Conservation (phyloP, 2,329 filamentous ascomycete genomes). For the Lasiodiplodia theobromae region DNA sequence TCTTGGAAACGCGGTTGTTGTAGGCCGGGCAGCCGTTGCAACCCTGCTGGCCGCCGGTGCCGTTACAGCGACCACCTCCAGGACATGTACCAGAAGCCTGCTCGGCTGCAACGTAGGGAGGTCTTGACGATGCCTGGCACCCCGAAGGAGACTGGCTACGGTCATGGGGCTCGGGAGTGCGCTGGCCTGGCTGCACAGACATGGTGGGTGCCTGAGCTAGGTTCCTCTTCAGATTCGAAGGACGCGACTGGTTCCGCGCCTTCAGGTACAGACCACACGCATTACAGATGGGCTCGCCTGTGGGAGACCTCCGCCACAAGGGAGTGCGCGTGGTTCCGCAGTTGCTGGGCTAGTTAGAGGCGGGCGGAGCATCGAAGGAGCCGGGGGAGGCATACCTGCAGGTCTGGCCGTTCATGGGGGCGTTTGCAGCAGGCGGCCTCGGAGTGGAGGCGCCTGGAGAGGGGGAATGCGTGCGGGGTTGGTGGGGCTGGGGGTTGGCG, state of each 20-base stretch:
- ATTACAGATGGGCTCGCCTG: constrained; percentile 96
- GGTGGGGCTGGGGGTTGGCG: constrained; percentile 31
- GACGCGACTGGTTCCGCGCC: constrained; percentile 87
- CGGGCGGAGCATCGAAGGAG: not conserved
- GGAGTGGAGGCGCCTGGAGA: constrained; percentile 21
- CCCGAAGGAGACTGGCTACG: constrained; percentile 46
- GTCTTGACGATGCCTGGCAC: constrained; percentile 51
- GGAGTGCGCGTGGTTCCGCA: constrained; percentile 94
- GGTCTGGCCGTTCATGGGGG: constrained; percentile 65
- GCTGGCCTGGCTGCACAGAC: constrained; percentile 30
- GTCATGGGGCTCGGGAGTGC: constrained; percentile 49
- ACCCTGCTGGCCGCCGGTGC: constrained; percentile 91
- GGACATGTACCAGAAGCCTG: constrained; percentile 79
- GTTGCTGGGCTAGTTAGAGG: constrained; percentile 68
- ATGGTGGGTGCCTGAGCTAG: constrained; percentile 49
- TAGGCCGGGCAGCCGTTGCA: constrained; percentile 96
- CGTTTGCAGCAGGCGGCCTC: constrained; percentile 38
- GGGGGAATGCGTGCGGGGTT: constrained; percentile 22
- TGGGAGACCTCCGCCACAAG: constrained; percentile 90
- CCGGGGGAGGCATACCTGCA: constrained; percentile 67
- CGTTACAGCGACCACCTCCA: constrained; percentile 93
- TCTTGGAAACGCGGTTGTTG: constrained; percentile 95
- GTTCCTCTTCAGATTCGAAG: constrained; percentile 86
- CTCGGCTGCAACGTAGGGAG: constrained; percentile 80
- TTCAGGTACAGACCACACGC: constrained; percentile 95